Base-by-base conservation (phyloP, 805 yeast species). In the Blastobotrys chiropterorum region DNA sequence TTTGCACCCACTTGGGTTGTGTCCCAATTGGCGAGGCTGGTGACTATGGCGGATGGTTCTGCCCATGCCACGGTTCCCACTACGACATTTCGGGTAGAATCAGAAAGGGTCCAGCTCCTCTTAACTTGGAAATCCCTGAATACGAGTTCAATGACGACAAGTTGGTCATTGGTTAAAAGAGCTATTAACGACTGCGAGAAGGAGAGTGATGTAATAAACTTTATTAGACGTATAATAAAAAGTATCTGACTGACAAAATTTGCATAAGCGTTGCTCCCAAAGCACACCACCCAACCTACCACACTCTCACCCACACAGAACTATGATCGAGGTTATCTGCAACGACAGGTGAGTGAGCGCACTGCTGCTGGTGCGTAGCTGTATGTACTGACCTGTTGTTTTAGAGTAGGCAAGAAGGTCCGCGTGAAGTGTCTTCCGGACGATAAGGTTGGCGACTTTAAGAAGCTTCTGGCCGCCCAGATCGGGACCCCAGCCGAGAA, bases 61-160 rank as follows among this genome's bases (percentile, higher is more conserved):
- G 99, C 76, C 99, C 99, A 61, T 94, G 99, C 80, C 99, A 95
- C 81, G 99, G 99, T 82, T 92, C 98, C 70, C 99, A 95, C 75
- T 94, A 94, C 76, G 99, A 94, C 77, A 95, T 95, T 77, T 90
- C 97, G 59, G 99, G 99, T 74, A 92, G 99, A 85, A 92, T 94
- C 72, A 89, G 99, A 84, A 92, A 83, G 79, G 99, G 99, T 65
- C 99, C 99, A 65, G 99, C 99, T 70, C 99, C 99, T 69, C 82
- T 89, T 74, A 94, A 94, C 81, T 82, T 94, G 78, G 99, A 94
- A 79, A 80, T 94, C 66, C 99, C 99, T 65, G 78, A 81, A 64
- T 94, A 94, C 72, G 88, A 83, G 63, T 86, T 94, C 70, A 82
- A 79, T 58, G 95, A 86, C 68, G 89, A 88, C 59, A 85, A 86